A percentile compares a stretch with the other conserved stretches of the same genome.
These are phyloP conservation scores for Setomelanomma holmii DNA, from an alignment of 2,329 filamentous ascomycete genomes.

Conservation along the genomic window DNA sequence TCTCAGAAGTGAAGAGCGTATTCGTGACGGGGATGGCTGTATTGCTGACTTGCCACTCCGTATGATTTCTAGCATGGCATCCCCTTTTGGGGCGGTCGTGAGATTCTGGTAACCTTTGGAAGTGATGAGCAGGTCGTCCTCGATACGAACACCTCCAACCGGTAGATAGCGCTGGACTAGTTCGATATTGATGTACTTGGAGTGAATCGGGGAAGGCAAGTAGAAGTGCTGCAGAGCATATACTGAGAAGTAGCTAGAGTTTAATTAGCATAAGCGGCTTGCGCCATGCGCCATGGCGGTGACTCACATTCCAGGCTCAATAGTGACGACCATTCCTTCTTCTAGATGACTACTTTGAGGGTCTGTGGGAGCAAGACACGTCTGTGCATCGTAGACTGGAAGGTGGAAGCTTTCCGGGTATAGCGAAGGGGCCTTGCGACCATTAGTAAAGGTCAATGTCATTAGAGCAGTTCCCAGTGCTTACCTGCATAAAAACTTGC, in stretches of 20 bases:
- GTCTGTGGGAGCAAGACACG: slow-evolving; percentile 42
- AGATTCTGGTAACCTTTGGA: slow-evolving; percentile 73
- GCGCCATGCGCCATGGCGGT: neutral
- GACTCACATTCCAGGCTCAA: slow-evolving; percentile 60
- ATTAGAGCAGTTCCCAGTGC: neutral
- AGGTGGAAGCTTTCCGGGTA: slow-evolving; percentile 42
- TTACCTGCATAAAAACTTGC: slow-evolving; percentile 32
- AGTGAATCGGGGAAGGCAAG: slow-evolving; percentile 73
- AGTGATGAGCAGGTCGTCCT: slow-evolving; percentile 78
- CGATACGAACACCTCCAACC: slow-evolving; percentile 76
- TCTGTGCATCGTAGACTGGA: slow-evolving; percentile 38
- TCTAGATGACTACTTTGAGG: slow-evolving; percentile 50
- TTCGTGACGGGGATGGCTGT: neutral
- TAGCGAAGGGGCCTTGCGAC: slow-evolving; percentile 34
- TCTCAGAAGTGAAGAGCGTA: neutral
- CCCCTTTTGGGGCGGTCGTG: slow-evolving; percentile 74
- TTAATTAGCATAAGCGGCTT: slow-evolving; percentile 4
- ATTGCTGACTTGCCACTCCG: slow-evolving; percentile 21
- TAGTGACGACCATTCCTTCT: slow-evolving; percentile 63
- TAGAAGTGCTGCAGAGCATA: slow-evolving; percentile 83
- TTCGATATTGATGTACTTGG: slow-evolving; percentile 75
- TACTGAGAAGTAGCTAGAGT: slow-evolving; percentile 83
- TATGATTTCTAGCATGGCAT: slow-evolving; percentile 67
- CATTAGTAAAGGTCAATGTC: slow-evolving; percentile 12
- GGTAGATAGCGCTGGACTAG: slow-evolving; percentile 83